phyloP scores from a whole-genome alignment of 129 eudicot species.

The Flaveria trinervia region DNA sequence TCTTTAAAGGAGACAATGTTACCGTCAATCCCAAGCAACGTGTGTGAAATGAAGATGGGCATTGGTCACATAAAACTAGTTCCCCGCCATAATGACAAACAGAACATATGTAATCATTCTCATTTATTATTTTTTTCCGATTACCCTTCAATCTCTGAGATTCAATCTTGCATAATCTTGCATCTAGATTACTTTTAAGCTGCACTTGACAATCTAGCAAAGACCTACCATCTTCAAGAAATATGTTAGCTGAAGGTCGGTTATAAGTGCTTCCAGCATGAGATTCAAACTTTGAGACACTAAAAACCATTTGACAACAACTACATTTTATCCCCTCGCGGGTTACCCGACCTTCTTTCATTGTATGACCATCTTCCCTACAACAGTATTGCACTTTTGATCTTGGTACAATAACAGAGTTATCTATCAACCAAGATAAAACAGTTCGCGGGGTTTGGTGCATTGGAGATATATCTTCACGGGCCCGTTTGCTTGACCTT shows the following conservation, averaged over 20 bases:
- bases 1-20: conserved; percentile 10
- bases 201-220: conserved; percentile 69
- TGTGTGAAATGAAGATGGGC: conserved; percentile 88
- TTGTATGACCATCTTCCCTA: conserved; percentile 35
- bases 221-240: conserved; percentile 78
- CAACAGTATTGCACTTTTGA: conserved; percentile 60
- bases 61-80: conserved; percentile 74
- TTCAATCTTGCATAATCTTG: conserved; percentile 31
- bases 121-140: conserved; percentile 31
- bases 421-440: conserved; percentile 79
- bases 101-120: conserved; percentile 77
- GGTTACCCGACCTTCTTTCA: conserved; percentile 63
- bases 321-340: conserved; percentile 87
- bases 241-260: conserved; percentile 72
- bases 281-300: conserved; percentile 59
- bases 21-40: conserved; percentile 68
- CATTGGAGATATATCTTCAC: conserved; percentile 43
- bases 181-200: conserved; percentile 35
- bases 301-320: conserved; percentile 67
- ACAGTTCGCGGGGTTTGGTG: conserved; percentile 66
- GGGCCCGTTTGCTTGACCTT: conserved; percentile 65
- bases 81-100: conserved; percentile 85
- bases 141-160: conserved; percentile 34
- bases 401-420: conserved; percentile 52
- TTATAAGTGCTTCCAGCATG: conserved; percentile 67